These are phyloP conservation scores for Kokia cookei DNA, from an alignment of 441 rosid species.

Conservation along the genomic window DNA sequence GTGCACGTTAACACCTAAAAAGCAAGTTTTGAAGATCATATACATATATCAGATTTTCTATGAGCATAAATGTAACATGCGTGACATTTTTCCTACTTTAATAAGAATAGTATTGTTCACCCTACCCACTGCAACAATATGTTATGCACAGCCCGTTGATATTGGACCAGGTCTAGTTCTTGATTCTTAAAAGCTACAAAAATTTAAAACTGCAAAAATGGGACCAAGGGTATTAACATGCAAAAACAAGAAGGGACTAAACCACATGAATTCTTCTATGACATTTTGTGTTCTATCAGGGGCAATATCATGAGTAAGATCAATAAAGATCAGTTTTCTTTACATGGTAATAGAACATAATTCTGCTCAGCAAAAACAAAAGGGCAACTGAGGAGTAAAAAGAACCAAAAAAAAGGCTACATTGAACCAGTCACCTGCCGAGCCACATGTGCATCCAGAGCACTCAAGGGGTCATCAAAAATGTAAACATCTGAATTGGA, in stretches of 20 bases:
- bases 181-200: neutral
- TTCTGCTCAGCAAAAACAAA: slow-evolving; percentile 1
- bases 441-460: slow-evolving; percentile 91
- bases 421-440: slow-evolving; percentile 56
- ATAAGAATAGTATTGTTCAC: neutral
- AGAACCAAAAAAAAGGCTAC: neutral
- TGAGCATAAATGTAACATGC: neutral
- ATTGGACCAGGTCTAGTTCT: neutral
- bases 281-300: neutral
- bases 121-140: neutral
- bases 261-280: neutral
- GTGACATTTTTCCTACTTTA: neutral
- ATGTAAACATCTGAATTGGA: slow-evolving; percentile 81
- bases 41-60: neutral
- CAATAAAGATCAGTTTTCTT: neutral
- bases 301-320: neutral
- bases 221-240: neutral
- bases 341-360: neutral
- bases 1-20: neutral
- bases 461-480: slow-evolving; percentile 95
- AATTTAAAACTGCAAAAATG: neutral
- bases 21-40: neutral
- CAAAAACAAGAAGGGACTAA: neutral
- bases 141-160: neutral
- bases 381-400: neutral